Percentiles rank a stretch among this genome's conserved stretches.
Evolutionary conservation across 2,329 filamentous ascomycete species (phyloP).

Genomic region (Fusarium globosum): DNA sequence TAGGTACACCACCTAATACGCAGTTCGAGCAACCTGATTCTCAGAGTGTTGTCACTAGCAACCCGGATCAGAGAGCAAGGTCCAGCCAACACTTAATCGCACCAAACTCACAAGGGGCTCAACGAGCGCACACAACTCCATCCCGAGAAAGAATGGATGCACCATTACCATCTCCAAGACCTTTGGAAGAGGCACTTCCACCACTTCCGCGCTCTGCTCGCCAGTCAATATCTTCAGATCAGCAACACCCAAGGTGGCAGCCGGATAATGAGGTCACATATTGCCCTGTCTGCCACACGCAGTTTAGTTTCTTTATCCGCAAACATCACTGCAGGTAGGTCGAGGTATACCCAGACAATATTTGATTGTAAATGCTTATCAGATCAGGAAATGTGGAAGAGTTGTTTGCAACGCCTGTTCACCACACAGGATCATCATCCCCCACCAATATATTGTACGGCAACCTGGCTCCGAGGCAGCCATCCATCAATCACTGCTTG

Average conservation of each 20-base stretch:
- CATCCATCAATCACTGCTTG: constrained; percentile 50
- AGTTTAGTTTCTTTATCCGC: constrained; percentile 86
- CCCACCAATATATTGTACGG: constrained; percentile 90
- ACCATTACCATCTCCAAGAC: constrained; percentile 37
- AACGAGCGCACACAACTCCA: constrained; percentile 30
- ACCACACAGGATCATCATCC: constrained; percentile 94
- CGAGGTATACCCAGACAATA: not conserved
- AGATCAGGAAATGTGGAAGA: constrained; percentile 83
- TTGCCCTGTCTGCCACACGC: constrained; percentile 84
- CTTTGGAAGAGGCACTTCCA: constrained; percentile 30
- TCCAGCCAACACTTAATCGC: constrained; percentile 3
- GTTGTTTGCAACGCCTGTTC: constrained; percentile 93
- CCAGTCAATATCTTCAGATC: constrained; percentile 49
- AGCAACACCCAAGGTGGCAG: constrained; percentile 83
- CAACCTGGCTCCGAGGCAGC: constrained; percentile 66
- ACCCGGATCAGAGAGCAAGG: not conserved
- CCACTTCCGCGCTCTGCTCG: constrained; percentile 35
- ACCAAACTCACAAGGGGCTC: constrained; percentile 16
- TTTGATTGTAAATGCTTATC: constrained; percentile 23
- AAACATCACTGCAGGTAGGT: constrained; percentile 91
- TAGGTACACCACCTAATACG: constrained; percentile 6
- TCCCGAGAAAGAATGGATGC: constrained; percentile 46
- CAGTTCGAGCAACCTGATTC: not conserved
- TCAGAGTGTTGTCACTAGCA: not conserved
- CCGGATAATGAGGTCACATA: constrained; percentile 83